Conservation (phyloP, 768 basidiomycete species). For the Suillus placidus region DNA sequence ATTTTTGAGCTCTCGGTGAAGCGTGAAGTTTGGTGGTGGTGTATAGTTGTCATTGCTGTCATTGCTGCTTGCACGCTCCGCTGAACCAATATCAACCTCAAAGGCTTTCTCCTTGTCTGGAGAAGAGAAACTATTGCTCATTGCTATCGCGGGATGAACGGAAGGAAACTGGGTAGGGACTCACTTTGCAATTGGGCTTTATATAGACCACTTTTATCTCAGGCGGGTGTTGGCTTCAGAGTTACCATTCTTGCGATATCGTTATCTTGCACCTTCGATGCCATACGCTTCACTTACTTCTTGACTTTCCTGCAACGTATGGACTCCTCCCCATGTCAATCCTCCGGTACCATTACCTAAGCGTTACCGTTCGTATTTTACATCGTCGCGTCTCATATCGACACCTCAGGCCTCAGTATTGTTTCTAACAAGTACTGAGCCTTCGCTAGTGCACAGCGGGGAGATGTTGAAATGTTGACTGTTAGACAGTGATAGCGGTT, state of each 20-base stretch:
- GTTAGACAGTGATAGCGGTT: neutral
- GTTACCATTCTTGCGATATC: no score
- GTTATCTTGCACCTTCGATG: no score
- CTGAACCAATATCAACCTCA: neutral
- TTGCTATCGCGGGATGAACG: neutral
- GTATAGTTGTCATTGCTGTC: neutral
- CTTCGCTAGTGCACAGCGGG: no score
- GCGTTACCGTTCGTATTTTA: no score
- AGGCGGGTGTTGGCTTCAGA: no score
- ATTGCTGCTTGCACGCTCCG: neutral
- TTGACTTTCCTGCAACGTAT: no score
- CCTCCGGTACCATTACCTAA: no score
- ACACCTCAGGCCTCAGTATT: no score
- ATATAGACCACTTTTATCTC: constrained; percentile 32
- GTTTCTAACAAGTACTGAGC: no score
- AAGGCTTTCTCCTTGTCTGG: neutral
- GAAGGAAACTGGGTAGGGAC: neutral
- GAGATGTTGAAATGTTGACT: neutral
- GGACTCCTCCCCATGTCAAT: no score
- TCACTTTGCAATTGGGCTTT: constrained; percentile 28
- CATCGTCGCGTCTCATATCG: no score
- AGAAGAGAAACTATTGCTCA: neutral
- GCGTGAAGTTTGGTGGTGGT: neutral
- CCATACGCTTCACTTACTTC: no score
- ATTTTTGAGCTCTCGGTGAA: constrained; percentile 35